These are phyloP conservation scores for Sparassis latifolia DNA, from an alignment of 1,284 basidiomycete species.

Conservation along the genomic window DNA sequence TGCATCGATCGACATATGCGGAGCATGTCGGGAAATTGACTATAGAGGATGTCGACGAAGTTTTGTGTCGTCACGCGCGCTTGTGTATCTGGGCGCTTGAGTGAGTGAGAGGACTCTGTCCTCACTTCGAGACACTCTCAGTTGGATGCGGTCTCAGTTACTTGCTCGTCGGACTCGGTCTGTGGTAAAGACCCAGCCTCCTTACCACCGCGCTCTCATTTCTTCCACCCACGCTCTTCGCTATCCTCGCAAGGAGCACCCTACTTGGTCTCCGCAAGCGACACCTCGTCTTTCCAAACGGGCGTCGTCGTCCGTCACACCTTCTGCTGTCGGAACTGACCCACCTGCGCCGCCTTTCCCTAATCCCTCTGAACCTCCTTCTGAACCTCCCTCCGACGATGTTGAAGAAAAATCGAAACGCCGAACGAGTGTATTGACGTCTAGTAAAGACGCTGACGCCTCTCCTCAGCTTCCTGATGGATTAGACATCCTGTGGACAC, in stretches of 20 bases:
- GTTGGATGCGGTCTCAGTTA: conserved; percentile 49
- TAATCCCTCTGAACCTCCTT: conserved; percentile 17
- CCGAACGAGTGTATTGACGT: conserved; percentile 24
- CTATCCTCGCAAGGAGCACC: conserved; percentile 28
- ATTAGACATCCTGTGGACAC: conserved; percentile 60
- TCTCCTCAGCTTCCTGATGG: conserved; percentile 42
- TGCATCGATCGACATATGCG: too few species aligned
- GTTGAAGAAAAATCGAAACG: conserved; percentile 39
- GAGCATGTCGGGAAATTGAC: too few species aligned
- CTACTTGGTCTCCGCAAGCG: conserved; percentile 15
- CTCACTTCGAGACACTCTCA: neutral
- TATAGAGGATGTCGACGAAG: too few species aligned
- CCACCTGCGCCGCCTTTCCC: conserved; percentile 21
- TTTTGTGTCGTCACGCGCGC: too few species aligned
- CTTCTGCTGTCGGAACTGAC: conserved; percentile 12
- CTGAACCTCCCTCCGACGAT: conserved; percentile 23
- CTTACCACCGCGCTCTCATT: conserved; percentile 27
- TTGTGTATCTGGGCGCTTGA: too few species aligned
- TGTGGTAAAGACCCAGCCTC: conserved; percentile 33
- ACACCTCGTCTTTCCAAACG: conserved; percentile 28
- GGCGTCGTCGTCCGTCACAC: conserved; percentile 22
- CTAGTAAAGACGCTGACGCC: conserved; percentile 14
- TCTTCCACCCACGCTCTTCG: conserved; percentile 29
- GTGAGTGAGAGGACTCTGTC: too few species aligned
- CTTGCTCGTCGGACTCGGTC: conserved; percentile 46